Base-by-base conservation (phyloP, 164 flowering plant species). In the Tetracentron sinense region DNA sequence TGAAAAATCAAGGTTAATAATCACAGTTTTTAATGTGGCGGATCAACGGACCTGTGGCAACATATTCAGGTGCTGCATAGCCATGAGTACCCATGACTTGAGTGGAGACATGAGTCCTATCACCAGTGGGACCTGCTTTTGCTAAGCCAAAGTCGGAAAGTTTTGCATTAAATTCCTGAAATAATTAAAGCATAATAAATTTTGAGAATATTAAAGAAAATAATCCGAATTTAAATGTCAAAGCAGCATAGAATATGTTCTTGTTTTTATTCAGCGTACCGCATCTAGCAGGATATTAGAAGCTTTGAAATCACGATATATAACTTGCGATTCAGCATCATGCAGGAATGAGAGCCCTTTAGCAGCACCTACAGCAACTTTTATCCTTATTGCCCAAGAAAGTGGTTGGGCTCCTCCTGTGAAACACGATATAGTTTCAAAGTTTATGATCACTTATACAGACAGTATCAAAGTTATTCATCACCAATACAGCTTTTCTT, bases 111-210 rank as follows among this genome's bases (percentile, higher is more conserved):
- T 92, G 98, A 65, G 96, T 86, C 42, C 66, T 77, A 61, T 89
- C 98, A 56, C 96, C 96, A 11, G 96, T 92, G 7, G 98, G 98
- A 14, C 96, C 98, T 12, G 83, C 96, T 74, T 88, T 92, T 0
- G 96, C 98, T 78, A 92, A 82, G 46, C 98, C 98, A 75, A 92
- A 92, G 67, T 92, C 98, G 6, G 98, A 92, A 42, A 90, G 85
- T 64, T 87, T 90, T 46, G 90, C 80, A 77, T 85, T 83, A 65
- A 84, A 90, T 17, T 90, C 96, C 96, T 90, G 83, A 72, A 77
- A 7, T 55, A 47, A 51, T 49, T 16, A 60, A 68, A 54, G 25
- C 20, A 33, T 2, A 10, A 56, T 12, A 16, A 64, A 3, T 6
- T 68, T 60, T 28, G 22, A 15, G 27, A 35, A 2, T 26, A 10